phyloP scores from a whole-genome alignment of 148 eudicot species.

The Chenopodium album region DNA sequence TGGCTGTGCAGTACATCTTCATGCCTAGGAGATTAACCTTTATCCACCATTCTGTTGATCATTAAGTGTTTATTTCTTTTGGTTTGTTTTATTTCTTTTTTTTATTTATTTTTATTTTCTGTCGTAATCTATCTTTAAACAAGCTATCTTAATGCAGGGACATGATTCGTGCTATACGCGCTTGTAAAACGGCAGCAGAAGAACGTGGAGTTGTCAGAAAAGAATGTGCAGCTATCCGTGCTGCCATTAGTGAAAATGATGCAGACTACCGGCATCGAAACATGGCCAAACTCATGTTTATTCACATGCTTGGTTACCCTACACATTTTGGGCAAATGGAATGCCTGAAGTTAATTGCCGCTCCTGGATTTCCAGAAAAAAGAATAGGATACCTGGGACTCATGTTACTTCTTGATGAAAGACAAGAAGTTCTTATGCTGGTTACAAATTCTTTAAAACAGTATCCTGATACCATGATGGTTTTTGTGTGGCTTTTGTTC shows the following conservation, averaged over 20 bases:
- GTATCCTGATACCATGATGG: constrained; percentile 56
- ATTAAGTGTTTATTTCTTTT: neutral
- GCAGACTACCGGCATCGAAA: constrained; percentile 91
- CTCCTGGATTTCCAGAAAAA: constrained; percentile 97
- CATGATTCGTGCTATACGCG: constrained; percentile 96
- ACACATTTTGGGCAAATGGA: constrained; percentile 99
- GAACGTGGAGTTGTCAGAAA: constrained; percentile 97
- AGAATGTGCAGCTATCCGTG: constrained; percentile 97
- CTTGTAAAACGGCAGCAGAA: constrained; percentile 99
- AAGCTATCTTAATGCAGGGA: constrained; percentile 59
- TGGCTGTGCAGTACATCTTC: neutral
- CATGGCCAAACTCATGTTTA: constrained; percentile 98
- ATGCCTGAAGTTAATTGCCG: constrained; percentile 90
- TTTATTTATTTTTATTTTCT: no score
- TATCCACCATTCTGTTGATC: neutral
- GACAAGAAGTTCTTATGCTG: constrained; percentile 99
- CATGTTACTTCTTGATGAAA: constrained; percentile 98
- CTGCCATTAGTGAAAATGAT: constrained; percentile 91
- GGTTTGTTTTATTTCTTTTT: no score
- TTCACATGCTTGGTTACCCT: constrained; percentile 99
- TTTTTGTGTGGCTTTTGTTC: neutral
- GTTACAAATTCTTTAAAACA: constrained; percentile 97
- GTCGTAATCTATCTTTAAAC: neutral
- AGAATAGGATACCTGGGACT: constrained; percentile 97
- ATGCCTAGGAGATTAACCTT: neutral